Evolutionary conservation across 768 basidiomycete genomes (phyloP).

Genomic region (Leucocoprinus sp.): DNA sequence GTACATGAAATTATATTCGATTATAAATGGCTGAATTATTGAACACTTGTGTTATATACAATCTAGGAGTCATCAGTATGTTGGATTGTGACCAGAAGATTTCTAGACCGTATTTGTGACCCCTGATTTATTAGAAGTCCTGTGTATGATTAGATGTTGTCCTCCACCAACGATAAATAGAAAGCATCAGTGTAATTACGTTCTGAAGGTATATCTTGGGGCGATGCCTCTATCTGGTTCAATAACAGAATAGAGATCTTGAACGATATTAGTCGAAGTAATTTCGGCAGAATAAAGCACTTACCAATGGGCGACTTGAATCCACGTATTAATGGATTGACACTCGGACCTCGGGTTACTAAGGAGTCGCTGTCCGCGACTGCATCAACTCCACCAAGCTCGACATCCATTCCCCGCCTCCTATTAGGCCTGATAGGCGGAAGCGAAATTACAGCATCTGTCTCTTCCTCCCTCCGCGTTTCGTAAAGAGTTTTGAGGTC

Average conservation of each 20-base stretch:
- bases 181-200: neutral
- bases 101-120: no score
- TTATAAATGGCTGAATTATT: no score
- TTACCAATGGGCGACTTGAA: slow-evolving; percentile 67
- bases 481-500: slow-evolving; percentile 5
- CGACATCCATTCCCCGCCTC: slow-evolving; percentile 29
- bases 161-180: no score
- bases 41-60: no score
- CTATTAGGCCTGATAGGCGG: slow-evolving; percentile 36
- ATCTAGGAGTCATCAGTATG: no score
- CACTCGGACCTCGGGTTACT: slow-evolving; percentile 27
- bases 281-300: slow-evolving; percentile 12
- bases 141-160: no score
- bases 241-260: slow-evolving; percentile 22
- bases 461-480: slow-evolving; percentile 24
- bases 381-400: slow-evolving; percentile 25
- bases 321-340: slow-evolving; percentile 50
- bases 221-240: slow-evolving; percentile 11
- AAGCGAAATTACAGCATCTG: slow-evolving; percentile 18
- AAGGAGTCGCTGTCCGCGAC: slow-evolving; percentile 38
- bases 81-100: no score
- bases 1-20: no score
- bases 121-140: no score
- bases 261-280: slow-evolving; percentile 4
- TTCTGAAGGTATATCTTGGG: slow-evolving; percentile 17